Percentiles rank a stretch among this genome's conserved stretches.
phyloP scores from a whole-genome alignment of 2,329 filamentous ascomycete genomes.

The Colletotrichum sp. region DNA sequence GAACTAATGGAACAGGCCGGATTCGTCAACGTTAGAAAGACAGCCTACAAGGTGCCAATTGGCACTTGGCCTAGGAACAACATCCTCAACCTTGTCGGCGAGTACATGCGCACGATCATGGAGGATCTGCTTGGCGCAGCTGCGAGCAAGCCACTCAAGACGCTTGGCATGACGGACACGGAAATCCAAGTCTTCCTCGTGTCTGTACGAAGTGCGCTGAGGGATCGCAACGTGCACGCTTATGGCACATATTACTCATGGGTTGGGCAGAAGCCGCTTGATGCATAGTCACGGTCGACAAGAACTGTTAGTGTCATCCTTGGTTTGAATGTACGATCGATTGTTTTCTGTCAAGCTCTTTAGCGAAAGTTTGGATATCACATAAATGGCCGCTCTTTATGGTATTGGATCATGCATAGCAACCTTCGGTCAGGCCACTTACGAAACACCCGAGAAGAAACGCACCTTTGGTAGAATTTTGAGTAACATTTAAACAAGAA shows the following conservation, averaged over 20 bases:
- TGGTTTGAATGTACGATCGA: not conserved
- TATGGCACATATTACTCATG: slow-evolving; percentile 43
- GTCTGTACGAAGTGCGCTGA: slow-evolving; percentile 35
- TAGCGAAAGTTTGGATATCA: not conserved
- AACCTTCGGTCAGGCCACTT: not conserved
- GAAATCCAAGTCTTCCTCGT: slow-evolving; percentile 33
- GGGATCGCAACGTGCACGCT: slow-evolving; percentile 40
- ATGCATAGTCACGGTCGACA: not conserved
- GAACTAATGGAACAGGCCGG: slow-evolving; percentile 21
- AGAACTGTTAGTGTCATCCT: not conserved
- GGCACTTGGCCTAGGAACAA: slow-evolving; percentile 34
- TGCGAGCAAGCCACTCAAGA: not conserved
- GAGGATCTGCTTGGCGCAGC: not conserved
- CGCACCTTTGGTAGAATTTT: not conserved
- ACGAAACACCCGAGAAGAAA: not conserved
- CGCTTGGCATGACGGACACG: not conserved
- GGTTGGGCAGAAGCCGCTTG: not conserved
- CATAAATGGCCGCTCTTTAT: not conserved
- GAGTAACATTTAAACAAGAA: not conserved
- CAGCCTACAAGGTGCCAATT: slow-evolving; percentile 14
- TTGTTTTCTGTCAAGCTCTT: not conserved
- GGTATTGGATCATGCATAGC: not conserved
- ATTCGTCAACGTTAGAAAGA: slow-evolving; percentile 24
- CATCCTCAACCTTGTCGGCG: slow-evolving; percentile 31
- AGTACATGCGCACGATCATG: not conserved